Base-by-base conservation (phyloP, 257 asterid species). In the Scutellaria galericulata region DNA sequence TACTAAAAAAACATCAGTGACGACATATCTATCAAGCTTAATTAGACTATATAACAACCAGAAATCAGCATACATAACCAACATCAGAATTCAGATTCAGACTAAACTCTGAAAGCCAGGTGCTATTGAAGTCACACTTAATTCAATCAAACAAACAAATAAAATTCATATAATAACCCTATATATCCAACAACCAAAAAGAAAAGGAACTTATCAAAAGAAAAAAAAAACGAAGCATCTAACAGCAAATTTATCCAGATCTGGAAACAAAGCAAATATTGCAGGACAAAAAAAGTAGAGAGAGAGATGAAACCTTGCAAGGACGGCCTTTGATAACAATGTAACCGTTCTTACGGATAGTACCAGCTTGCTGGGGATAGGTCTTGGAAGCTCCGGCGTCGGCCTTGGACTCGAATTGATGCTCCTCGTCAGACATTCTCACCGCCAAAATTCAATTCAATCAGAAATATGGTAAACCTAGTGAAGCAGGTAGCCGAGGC, bases 341-440 rank as follows among this genome's bases (percentile, higher is more conserved):
- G 70, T 83, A 74, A 31, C 87, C 87, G 51, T 59, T 80, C 85
- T 83, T 83, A n/a, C 84, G 85, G 9, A 83, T 77, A 5, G 87
- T 80, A 0, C 84, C 85, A 3, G 87, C 87, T 70, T 83, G 87
- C 72, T 80, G 87, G 5, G 87, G 87, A 9, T 40, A 80, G 1
- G 87, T 83, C 18, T 83, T 83, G 54, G 87, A 80, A 24, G 87
- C 87, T n/a, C 87, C 84, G 46, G 84, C 86, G 27, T 82, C 86
- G 35, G 86, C 86, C 82, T 82, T 82, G 4, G 86, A 82, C 66
- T 83, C 87, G 37, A 83, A 83, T 2, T 80, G 84, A 53, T 83
- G 87, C 68, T 80, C 87, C 68, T 83, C 87, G 83, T 80, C 84
- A 6, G 87, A 83, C 87, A 80, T 83, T 57, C 4, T 57, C 35